These are phyloP conservation scores for Fistulinella cinereoalba DNA, from an alignment of 1,284 basidiomycete genomes.

Conservation along the genomic window DNA sequence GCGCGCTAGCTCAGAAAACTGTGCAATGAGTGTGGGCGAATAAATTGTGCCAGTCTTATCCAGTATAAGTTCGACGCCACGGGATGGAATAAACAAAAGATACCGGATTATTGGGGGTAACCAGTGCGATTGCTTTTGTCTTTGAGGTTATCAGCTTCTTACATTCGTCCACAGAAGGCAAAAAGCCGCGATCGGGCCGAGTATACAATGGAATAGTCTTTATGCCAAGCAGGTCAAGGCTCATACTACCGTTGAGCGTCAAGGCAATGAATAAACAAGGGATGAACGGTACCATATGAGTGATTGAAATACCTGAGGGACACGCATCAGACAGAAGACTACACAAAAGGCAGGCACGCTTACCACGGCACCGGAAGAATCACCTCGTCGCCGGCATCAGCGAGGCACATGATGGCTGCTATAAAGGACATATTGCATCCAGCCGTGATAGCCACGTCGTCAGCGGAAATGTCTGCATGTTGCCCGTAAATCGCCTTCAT, in stretches of 20 bases:
- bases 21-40: slow-evolving; percentile 53
- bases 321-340: slow-evolving; percentile 9
- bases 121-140: slow-evolving; percentile 71
- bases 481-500: slow-evolving; percentile 61
- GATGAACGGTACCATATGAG: slow-evolving; percentile 41
- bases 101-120: slow-evolving; percentile 77
- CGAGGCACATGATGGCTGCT: slow-evolving; percentile 61
- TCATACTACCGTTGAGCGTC: slow-evolving; percentile 55
- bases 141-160: slow-evolving; percentile 50
- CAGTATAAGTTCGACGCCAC: not conserved
- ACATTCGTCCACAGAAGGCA: slow-evolving; percentile 53
- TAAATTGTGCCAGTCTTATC: slow-evolving; percentile 78
- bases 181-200: slow-evolving; percentile 53
- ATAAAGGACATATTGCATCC: slow-evolving; percentile 75
- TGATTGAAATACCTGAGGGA: slow-evolving; percentile 72
- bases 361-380: slow-evolving; percentile 81
- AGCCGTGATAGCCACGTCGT: slow-evolving; percentile 63
- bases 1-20: slow-evolving; percentile 64
- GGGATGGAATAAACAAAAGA: slow-evolving; percentile 17
- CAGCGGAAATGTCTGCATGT: slow-evolving; percentile 44
- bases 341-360: slow-evolving; percentile 6
- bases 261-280: slow-evolving; percentile 1
- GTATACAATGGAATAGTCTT: slow-evolving; percentile 63
- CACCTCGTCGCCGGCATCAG: slow-evolving; percentile 70
- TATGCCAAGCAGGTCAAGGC: slow-evolving; percentile 64